Percentiles rank a stretch among this genome's conserved stretches.
Evolutionary conservation across 1,284 basidiomycete genomes (phyloP).

Genomic region (Retiboletus flavoniger): DNA sequence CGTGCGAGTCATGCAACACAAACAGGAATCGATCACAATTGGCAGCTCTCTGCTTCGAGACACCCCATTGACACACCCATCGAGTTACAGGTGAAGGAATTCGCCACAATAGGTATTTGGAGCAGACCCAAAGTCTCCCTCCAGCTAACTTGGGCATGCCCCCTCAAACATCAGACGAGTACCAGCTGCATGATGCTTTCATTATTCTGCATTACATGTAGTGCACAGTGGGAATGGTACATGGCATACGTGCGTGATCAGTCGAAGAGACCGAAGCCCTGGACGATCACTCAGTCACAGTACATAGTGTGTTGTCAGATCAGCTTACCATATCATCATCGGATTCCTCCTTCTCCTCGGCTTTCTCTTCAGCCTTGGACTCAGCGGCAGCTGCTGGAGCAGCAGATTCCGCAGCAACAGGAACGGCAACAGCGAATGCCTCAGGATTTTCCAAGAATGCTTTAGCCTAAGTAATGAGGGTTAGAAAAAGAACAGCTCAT

Average conservation of each 20-base stretch:
- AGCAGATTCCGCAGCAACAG: conserved; percentile 56
- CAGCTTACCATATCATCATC: conserved; percentile 73
- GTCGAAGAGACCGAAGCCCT: conserved; percentile 89
- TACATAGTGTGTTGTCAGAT: neutral
- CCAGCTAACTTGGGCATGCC: neutral
- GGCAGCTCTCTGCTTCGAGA: conserved; percentile 10
- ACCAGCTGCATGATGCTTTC: conserved; percentile 12
- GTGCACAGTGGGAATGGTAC: conserved; percentile 16
- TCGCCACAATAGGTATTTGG: neutral
- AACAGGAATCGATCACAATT: neutral
- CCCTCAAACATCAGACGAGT: conserved; percentile 1
- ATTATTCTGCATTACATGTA: conserved; percentile 26
- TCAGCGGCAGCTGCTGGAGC: conserved; percentile 46
- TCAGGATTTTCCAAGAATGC: conserved; percentile 97
- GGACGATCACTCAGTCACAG: conserved; percentile 17
- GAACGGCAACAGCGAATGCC: conserved; percentile 82
- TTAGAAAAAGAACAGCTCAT: conserved; percentile 29
- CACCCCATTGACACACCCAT: conserved; percentile 11
- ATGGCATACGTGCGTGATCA: conserved; percentile 36
- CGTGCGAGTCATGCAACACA: neutral
- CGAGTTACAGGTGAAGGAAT: neutral
- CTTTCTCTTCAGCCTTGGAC: conserved; percentile 76
- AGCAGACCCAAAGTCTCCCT: neutral
- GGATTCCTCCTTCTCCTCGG: conserved; percentile 51
- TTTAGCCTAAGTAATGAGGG: conserved; percentile 68